Percentiles rank a stretch among this genome's conserved stretches.
phyloP scores from a whole-genome alignment of 352 stramenopile genomes.

The Phytophthora fragariae region DNA sequence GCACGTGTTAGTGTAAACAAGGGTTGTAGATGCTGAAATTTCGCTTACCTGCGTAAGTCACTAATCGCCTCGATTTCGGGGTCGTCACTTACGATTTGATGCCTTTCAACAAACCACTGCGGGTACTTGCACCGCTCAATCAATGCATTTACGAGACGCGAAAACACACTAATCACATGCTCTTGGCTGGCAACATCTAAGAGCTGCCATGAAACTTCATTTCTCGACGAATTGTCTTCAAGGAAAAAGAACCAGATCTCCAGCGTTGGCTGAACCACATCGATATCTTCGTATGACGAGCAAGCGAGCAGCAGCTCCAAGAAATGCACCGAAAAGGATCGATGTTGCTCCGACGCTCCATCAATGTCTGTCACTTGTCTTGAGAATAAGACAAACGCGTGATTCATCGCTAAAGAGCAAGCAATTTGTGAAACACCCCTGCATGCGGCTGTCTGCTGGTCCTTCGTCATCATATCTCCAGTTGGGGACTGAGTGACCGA shows the following conservation, averaged over 20 bases:
- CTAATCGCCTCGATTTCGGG: constrained; percentile 60
- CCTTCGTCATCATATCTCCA: constrained; percentile 20
- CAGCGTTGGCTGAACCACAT: constrained; percentile 74
- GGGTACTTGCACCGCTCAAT: constrained; percentile 76
- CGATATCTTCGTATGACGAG: constrained; percentile 58
- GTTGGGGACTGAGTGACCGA: constrained; percentile 4
- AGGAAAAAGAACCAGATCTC: constrained; percentile 92
- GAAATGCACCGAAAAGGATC: constrained; percentile 43
- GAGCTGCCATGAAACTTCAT: constrained; percentile 52
- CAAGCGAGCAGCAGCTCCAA: constrained; percentile 73
- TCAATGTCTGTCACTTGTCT: constrained; percentile 9
- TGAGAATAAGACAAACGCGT: constrained; percentile 46
- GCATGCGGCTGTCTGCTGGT: constrained; percentile 40
- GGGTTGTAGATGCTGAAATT: not conserved
- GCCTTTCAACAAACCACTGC: constrained; percentile 56
- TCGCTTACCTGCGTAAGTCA: constrained; percentile 58
- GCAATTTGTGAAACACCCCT: constrained; percentile 52
- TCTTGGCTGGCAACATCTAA: constrained; percentile 42
- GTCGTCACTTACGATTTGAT: constrained; percentile 67
- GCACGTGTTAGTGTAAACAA: not conserved
- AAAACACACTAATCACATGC: constrained; percentile 56
- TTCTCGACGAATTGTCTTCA: constrained; percentile 55
- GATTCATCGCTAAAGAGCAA: constrained; percentile 57
- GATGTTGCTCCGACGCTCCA: constrained; percentile 14
- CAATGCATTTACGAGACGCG: constrained; percentile 71